A percentile compares a stretch with the other conserved stretches of the same genome.
Evolutionary conservation across 2,329 filamentous ascomycete genomes (phyloP).

Genomic region (Aureobasidium sp.): DNA sequence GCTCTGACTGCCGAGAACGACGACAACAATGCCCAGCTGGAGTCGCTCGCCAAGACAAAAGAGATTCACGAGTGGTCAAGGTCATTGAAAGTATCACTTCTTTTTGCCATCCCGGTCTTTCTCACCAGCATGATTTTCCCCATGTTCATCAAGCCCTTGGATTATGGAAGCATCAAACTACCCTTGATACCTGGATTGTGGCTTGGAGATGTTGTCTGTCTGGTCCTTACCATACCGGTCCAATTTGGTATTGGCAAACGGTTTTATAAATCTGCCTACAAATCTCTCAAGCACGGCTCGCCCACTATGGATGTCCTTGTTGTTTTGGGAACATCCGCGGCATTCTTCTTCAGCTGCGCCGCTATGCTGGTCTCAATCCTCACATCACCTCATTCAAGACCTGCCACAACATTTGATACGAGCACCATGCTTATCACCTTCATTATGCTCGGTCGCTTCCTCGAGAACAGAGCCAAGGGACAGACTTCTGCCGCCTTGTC

Average conservation of each 20-base stretch:
- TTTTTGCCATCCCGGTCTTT: slow-evolving; percentile 85
- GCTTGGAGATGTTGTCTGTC: slow-evolving; percentile 77
- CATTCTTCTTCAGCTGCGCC: slow-evolving; percentile 89
- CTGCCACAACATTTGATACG: slow-evolving; percentile 89
- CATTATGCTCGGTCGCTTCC: slow-evolving; percentile 78
- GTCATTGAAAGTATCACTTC: slow-evolving; percentile 67
- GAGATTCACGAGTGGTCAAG: slow-evolving; percentile 90
- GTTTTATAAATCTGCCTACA: slow-evolving; percentile 90
- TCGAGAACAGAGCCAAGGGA: slow-evolving; percentile 92
- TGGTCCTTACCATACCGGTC: slow-evolving; percentile 78
- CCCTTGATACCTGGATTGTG: slow-evolving; percentile 65
- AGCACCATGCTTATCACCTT: slow-evolving; percentile 98
- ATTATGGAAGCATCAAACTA: slow-evolving; percentile 62
- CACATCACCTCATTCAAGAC: slow-evolving; percentile 65
- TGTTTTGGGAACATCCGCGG: slow-evolving; percentile 84
- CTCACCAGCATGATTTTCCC: slow-evolving; percentile 88
- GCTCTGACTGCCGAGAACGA: slow-evolving; percentile 83
- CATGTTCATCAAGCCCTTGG: slow-evolving; percentile 67
- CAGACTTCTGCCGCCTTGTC: slow-evolving; percentile 93
- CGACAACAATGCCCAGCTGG: slow-evolving; percentile 92
- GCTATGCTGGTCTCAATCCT: slow-evolving; percentile 77
- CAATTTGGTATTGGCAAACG: slow-evolving; percentile 94
- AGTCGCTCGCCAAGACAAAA: slow-evolving; percentile 90
- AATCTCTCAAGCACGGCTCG: slow-evolving; percentile 79
- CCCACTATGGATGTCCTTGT: slow-evolving; percentile 98